Base-by-base conservation (phyloP, 208 protist genomes). In the Trypanosoma rangeli region DNA sequence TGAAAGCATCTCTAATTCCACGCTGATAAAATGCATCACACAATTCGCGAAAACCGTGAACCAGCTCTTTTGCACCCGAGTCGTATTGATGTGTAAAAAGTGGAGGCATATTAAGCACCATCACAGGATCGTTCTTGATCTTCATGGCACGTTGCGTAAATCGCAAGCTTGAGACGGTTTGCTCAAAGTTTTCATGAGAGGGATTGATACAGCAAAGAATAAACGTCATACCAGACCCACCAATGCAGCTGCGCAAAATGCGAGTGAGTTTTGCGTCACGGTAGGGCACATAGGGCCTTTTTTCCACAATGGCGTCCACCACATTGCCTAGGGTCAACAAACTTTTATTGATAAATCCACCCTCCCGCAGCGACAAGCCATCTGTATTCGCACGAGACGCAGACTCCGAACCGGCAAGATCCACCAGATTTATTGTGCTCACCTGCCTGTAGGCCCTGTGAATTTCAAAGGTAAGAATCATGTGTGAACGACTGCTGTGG, bases 151-250 rank as follows among this genome's bases (percentile, higher is more conserved):
- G 83, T 74, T 95, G 89, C 10, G 92, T 93, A 68, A 95, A 97
- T 58, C 88, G 88, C 15, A 97, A 74, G 15, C 88, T 82, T 7
- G 87, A 65, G 22, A 92, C 79, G n/a, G 90, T 95, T 67, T 97
- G 92, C 22, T 97, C 92, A 56, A 90, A 87, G 70, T 97, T 94
- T 29, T 91, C 86, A 22, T 85, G 68, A 0, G 85, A 84, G 4
- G 90, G 91, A 60, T 95, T 95, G 8, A 98, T 80, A 53, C 87
- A 97, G 67, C 92, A 97, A 20, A 98, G 88, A 61, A 97, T 93
- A 33, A 91, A 87, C 8, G 94, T 97, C 61, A 94, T 92, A 37
- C 87, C 88, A 20, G 86, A 84, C 52, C 90, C 91, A 56, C 93
- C 91, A 33, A 98, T 70, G 52, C 87, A 95, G 57, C 70, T 85